Conservation (phyloP, 306 rosid genomes). For the Malus sylvestris region DNA sequence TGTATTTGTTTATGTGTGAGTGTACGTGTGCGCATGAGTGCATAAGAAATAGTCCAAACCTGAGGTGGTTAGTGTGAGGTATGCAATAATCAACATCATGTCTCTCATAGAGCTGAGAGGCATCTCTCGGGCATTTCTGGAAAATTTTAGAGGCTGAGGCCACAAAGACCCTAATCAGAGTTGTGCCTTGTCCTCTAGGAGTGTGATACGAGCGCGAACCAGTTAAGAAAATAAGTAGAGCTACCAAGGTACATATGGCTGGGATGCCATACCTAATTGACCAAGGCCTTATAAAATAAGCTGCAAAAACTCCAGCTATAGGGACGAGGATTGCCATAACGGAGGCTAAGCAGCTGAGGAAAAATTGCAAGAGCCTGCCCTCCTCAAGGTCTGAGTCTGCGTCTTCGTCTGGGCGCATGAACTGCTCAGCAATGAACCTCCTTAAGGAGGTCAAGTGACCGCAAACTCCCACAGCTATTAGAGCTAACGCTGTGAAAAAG, state of each 20-base stretch:
- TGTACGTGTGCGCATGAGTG: too few relatives aligned
- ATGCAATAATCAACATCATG: background rate
- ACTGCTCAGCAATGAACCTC: background rate
- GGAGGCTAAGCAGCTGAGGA: too few relatives aligned
- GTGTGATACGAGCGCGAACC: background rate
- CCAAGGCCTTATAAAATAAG: constrained; percentile 20
- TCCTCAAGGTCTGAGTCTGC: background rate
- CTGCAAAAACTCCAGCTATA: constrained; percentile 4
- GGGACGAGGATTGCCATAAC: too few relatives aligned
- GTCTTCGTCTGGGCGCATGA: background rate
- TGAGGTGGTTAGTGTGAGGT: constrained; percentile 10
- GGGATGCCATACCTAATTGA: constrained; percentile 13
- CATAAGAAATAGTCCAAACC: background rate
- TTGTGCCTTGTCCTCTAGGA: constrained; percentile 10
- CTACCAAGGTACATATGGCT: background rate
- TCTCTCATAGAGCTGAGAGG: background rate
- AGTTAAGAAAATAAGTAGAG: constrained; percentile 17
- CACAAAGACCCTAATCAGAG: constrained; percentile 15
- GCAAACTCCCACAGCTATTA: constrained; percentile 18
- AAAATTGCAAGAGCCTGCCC: background rate
- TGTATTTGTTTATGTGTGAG: too few relatives aligned
- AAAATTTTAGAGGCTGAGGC: constrained; percentile 24
- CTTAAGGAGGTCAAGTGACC: background rate
- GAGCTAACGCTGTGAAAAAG: constrained; percentile 12
- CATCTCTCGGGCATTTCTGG: background rate